These are phyloP conservation scores for Colletotrichum destructivum DNA, from an alignment of 2,329 filamentous ascomycete species.

Conservation along the genomic window DNA sequence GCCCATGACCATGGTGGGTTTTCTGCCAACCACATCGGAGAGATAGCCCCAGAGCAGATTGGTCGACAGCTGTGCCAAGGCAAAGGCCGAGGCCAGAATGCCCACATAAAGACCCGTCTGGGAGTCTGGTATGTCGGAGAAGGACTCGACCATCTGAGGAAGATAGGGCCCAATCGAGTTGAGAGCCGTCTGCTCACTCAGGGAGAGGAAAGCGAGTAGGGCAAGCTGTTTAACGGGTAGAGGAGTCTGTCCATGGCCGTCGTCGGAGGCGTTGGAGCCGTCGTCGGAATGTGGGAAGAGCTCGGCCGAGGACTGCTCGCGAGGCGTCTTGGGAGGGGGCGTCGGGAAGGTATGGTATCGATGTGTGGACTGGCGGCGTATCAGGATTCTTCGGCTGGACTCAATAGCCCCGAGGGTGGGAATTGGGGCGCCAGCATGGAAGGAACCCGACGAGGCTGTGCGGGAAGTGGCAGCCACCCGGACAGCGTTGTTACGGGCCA, in stretches of 20 bases:
- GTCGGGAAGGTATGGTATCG: slow-evolving; percentile 89
- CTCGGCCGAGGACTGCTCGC: slow-evolving; percentile 60
- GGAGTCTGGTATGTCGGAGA: slow-evolving; percentile 81
- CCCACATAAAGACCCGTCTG: slow-evolving; percentile 91
- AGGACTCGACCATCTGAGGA: slow-evolving; percentile 89
- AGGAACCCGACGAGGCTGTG: slow-evolving; percentile 60
- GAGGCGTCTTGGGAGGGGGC: slow-evolving; percentile 77
- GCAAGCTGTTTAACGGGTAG: slow-evolving; percentile 87
- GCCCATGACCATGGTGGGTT: slow-evolving; percentile 86
- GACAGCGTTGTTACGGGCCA: slow-evolving; percentile 32
- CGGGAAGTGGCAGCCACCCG: slow-evolving; percentile 34
- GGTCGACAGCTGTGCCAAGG: slow-evolving; percentile 90
- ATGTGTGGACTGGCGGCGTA: slow-evolving; percentile 61
- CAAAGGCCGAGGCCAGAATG: slow-evolving; percentile 90
- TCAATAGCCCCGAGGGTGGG: slow-evolving; percentile 52
- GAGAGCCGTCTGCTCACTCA: slow-evolving; percentile 95
- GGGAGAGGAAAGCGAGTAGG: slow-evolving; percentile 87
- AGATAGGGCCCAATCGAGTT: slow-evolving; percentile 98
- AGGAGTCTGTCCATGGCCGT: slow-evolving; percentile 74
- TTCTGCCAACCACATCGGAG: slow-evolving; percentile 84
- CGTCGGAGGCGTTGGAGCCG: slow-evolving; percentile 48
- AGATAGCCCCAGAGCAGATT: slow-evolving; percentile 94
- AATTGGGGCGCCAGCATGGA: slow-evolving; percentile 67
- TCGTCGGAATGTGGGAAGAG: slow-evolving; percentile 45
- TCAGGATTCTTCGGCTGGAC: slow-evolving; percentile 39